Evolutionary conservation across 768 basidiomycete genomes (phyloP), one percentile per base, ranked within the genome.

Genomic region (Hygrophorus russula): DNA sequence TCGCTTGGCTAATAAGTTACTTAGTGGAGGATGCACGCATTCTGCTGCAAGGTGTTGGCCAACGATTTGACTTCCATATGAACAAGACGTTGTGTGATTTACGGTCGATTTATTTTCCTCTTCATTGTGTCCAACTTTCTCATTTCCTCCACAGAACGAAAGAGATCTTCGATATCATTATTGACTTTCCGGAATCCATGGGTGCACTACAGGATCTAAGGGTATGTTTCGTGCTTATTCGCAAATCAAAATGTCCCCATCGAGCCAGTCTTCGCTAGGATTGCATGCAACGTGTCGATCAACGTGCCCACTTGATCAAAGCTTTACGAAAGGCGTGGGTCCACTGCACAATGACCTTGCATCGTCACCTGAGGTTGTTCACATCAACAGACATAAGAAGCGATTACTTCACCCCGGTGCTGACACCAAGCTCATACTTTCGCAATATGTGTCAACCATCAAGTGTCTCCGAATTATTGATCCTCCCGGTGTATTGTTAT

Each of bases 121-220:
- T 30, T 20, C 8, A 19, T 20, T 6, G 15, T 15, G 17, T n/a
- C 38, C 18, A n/a, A 15, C 30, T 42, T 14, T 6, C 31, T 13
- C 13, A 19, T 35, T 10, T 30, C 33, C n/a, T 46, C 6, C 9
- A 33, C 47, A 82, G 80, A 28, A 82, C 78, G 46, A 70, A 66
- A 39, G 93, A 98, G 58, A 82, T 98, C 14, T 98, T 96, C 56
- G 90, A 94, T 51, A 96, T 98, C 44, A 94, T 98, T 46, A 80
- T 97, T 44, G 89, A 94, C 53, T 93, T 78, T 52, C 92, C 94
- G 0, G 86, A 92, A 47, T 94, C 93, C 0, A 70, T 67, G 50
- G 78, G 82, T 3, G 92, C 91, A 0, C 63, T 98, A 14, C 73
- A 83, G 45, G 96, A 99, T 62, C 68, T 98, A 14, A 84, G 77